Evolutionary conservation across 1,284 basidiomycete genomes (phyloP).

Genomic region (Irpex sp.): DNA sequence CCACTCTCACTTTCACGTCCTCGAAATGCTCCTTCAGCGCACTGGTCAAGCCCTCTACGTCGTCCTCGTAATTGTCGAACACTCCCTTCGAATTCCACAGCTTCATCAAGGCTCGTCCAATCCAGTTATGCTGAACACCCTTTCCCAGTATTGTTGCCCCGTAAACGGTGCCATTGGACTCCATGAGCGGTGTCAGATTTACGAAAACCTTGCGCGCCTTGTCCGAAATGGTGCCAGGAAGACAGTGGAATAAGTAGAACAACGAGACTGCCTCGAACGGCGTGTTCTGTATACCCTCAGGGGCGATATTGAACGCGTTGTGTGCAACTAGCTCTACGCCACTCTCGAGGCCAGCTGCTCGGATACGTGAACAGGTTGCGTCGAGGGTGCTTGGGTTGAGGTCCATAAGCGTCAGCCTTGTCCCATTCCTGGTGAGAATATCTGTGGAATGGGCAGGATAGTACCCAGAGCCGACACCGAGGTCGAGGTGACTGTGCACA

Average conservation of each 20-base stretch:
- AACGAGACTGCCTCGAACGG: slow-evolving; percentile 30
- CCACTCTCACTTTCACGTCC: slow-evolving; percentile 26
- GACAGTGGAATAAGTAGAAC: slow-evolving; percentile 32
- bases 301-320: slow-evolving; percentile 26
- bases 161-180: slow-evolving; percentile 27
- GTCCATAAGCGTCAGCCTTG: slow-evolving; percentile 27
- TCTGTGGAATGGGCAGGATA: slow-evolving; percentile 24
- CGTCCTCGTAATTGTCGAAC: slow-evolving; percentile 27
- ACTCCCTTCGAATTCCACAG: slow-evolving; percentile 28
- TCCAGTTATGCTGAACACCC: slow-evolving; percentile 27
- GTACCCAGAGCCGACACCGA: slow-evolving; percentile 34
- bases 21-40: slow-evolving; percentile 26
- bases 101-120: slow-evolving; percentile 24
- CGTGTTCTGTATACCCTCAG: slow-evolving; percentile 13
- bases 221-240: slow-evolving; percentile 28
- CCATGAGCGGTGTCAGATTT: slow-evolving; percentile 21
- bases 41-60: slow-evolving; percentile 20
- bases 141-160: slow-evolving; percentile 30
- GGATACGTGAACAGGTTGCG: slow-evolving; percentile 18
- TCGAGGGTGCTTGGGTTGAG: slow-evolving; percentile 28
- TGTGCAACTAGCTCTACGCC: slow-evolving; percentile 24
- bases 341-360: slow-evolving; percentile 25
- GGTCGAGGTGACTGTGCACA: slow-evolving; percentile 29
- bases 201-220: slow-evolving; percentile 25
- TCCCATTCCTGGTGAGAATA: slow-evolving; percentile 22